Evolutionary conservation across 1,139 yeast genomes (phyloP), one percentile per base, ranked within the genome.

Genomic region (Nadsonia commutata): DNA sequence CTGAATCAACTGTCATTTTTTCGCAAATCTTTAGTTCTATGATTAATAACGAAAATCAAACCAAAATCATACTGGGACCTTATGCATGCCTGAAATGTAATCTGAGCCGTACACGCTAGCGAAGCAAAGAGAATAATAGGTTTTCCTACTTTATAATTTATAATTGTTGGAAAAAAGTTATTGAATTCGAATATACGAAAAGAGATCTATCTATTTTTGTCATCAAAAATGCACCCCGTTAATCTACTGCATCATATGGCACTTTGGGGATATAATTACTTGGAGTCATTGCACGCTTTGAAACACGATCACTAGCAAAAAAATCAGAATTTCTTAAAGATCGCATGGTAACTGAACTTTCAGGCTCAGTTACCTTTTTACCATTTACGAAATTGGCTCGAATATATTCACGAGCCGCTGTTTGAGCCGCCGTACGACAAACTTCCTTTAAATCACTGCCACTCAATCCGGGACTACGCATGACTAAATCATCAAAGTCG

Each of bases 401-500:
- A 40, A 88, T 82, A 56, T 76, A 85, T 58, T 88, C 96, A 52
- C 95, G 71, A 58, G 90, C 88, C 0, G 96, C 86, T 49, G 72
- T 72, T 65, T 88, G 75, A 1, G 95, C 96, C 0, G 98, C 98
- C 55, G 85, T 94, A 48, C 98, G 73, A 57, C 95, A 85, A 44
- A 85, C 66, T 57, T 90, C 98, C 52, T 84, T 79, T 54, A 90
- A 70, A 55, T 90, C 98, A 5, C 95, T 82, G 1, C 98, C 98
- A 53, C 94, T 82, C 58, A 74, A 68, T 1, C 95, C 95, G 16
- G 71, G 73, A 1, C 96, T 83, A 42, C 70, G 62, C 6, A 59
- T 57, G 2, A 83, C 88, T 17, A 90, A 67, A 5, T 65, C 62
- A 27, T 76, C 73, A 42, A 80, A 56, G 49, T 80, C 80, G 54